Evolutionary conservation across 306 rosid species (phyloP).

Genomic region (Acacia crassicarpa): DNA sequence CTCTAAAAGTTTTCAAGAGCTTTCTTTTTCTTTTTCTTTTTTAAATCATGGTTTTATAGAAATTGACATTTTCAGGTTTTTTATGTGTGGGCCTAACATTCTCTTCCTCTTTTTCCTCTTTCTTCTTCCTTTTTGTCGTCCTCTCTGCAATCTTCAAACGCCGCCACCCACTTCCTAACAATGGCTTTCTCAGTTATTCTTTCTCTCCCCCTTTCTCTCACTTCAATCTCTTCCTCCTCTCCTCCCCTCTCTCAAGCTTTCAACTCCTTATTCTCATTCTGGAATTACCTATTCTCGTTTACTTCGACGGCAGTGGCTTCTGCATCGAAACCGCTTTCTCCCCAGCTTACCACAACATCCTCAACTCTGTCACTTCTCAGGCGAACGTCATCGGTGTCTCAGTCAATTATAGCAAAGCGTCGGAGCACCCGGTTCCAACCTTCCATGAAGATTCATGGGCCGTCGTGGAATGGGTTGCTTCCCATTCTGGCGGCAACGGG

Average conservation of each 20-base stretch:
- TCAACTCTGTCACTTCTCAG: slow-evolving; percentile 40
- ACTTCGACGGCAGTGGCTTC: slow-evolving; percentile 77
- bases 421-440: slow-evolving; percentile 61
- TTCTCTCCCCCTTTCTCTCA: slow-evolving; percentile 9
- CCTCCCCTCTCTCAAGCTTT: not conserved
- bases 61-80: too few species aligned
- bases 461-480: slow-evolving; percentile 59
- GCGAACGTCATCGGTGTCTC: slow-evolving; percentile 58
- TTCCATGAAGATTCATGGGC: slow-evolving; percentile 67
- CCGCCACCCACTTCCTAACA: not conserved
- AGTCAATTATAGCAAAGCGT: slow-evolving; percentile 64
- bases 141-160: not conserved
- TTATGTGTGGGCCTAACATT: too few species aligned
- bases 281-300: slow-evolving; percentile 65
- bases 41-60: too few species aligned
- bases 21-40: too few species aligned
- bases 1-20: too few species aligned
- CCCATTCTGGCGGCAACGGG: slow-evolving; percentile 4
- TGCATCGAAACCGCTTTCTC: slow-evolving; percentile 60
- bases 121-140: too few species aligned
- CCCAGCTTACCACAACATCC: slow-evolving; percentile 46
- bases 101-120: too few species aligned
- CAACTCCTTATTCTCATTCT: not conserved
- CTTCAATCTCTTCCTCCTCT: not conserved
- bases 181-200: slow-evolving; percentile 4